Evolutionary conservation across 345 rosid genomes (phyloP).

Genomic region (Arabidopsis suecica): DNA sequence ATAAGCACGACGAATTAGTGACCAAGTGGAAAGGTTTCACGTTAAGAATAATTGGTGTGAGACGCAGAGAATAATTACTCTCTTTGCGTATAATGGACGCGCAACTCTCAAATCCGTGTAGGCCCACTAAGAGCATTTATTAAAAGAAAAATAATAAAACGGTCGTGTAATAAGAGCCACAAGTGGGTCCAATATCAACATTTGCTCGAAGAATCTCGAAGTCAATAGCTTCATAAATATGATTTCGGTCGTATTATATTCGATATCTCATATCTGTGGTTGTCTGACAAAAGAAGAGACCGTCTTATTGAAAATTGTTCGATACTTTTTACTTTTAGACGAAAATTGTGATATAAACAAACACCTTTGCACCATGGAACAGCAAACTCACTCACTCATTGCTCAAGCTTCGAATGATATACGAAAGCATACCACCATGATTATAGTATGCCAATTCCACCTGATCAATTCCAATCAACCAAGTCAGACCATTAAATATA

Average conservation of each 20-base stretch:
- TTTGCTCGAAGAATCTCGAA: slow-evolving; percentile 27
- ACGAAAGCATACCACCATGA: not conserved
- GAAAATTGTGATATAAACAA: too few species aligned
- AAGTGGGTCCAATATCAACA: slow-evolving; percentile 30
- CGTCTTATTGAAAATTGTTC: slow-evolving; percentile 3
- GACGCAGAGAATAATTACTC: slow-evolving; percentile 27
- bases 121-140: slow-evolving; percentile 24
- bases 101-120: slow-evolving; percentile 16
- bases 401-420: not conserved
- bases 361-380: too few species aligned
- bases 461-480: not conserved
- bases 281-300: not conserved
- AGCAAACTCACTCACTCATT: not conserved
- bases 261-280: not conserved
- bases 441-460: not conserved
- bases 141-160: not conserved
- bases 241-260: not conserved
- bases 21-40: not conserved
- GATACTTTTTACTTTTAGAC: not conserved
- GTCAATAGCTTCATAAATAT: not conserved
- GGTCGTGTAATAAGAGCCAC: slow-evolving; percentile 1
- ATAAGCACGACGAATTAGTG: not conserved
- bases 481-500: not conserved
- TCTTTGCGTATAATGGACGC: slow-evolving; percentile 36
- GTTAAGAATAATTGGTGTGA: slow-evolving; percentile 10